These are phyloP conservation scores for Agaricales sp. DNA, from an alignment of 1,284 basidiomycete genomes.

Conservation along the genomic window DNA sequence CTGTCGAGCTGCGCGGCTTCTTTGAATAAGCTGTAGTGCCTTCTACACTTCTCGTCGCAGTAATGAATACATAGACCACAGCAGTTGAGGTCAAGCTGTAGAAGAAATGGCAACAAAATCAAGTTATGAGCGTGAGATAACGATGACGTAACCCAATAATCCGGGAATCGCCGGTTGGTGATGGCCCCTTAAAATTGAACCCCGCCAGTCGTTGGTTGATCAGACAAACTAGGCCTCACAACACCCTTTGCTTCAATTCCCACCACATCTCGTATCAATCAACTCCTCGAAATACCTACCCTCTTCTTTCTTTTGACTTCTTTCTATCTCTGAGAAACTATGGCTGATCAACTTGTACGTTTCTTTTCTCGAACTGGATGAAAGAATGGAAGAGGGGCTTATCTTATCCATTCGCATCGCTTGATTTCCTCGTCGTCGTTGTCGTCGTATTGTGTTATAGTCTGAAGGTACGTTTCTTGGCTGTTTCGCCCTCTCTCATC, in stretches of 20 bases:
- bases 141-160: not conserved
- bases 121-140: no score
- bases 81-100: no score
- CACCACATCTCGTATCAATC: not conserved
- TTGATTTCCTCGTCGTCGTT: not conserved
- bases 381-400: slow-evolving; percentile 1
- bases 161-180: no score
- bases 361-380: no score
- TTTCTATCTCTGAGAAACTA: slow-evolving; percentile 16
- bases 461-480: not conserved
- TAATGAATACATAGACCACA: no score
- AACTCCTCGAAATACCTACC: not conserved
- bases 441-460: not conserved
- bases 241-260: not conserved
- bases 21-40: no score
- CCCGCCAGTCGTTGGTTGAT: not conserved
- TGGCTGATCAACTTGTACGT: slow-evolving; percentile 64
- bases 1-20: no score
- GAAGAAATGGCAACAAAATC: no score
- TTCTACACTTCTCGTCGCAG: no score
- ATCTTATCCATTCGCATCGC: not conserved
- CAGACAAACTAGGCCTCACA: not conserved
- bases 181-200: not conserved
- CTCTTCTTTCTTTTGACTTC: not conserved
- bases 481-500: not conserved